phyloP scores from a whole-genome alignment of 1,284 basidiomycete species.

The Cryptococcus floricola region DNA sequence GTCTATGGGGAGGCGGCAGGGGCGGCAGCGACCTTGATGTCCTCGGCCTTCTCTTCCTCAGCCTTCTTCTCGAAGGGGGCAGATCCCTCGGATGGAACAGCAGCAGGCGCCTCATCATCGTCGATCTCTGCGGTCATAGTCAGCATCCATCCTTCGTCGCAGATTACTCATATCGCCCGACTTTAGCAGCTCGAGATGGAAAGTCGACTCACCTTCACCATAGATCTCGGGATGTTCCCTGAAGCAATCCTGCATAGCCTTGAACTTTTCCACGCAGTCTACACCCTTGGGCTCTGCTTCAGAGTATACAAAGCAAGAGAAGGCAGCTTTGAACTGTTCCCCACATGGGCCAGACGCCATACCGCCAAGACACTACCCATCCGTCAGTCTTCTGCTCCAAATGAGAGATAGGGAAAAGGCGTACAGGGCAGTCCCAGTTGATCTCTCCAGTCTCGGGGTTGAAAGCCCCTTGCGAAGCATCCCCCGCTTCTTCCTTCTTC shows the following conservation, averaged over 20 bases:
- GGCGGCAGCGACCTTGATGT: not conserved
- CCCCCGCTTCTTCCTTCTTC: constrained; percentile 20
- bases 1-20: not conserved
- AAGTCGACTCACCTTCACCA: constrained; percentile 66
- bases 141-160: not conserved
- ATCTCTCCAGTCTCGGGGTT: constrained; percentile 96
- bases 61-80: not conserved
- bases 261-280: constrained; percentile 97
- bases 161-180: not conserved
- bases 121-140: constrained; percentile 31
- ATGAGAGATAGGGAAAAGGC: constrained; percentile 10
- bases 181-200: not conserved
- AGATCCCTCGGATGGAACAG: not conserved
- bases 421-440: constrained; percentile 88
- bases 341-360: constrained; percentile 99
- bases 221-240: constrained; percentile 92
- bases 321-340: constrained; percentile 87
- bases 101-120: constrained; percentile 30
- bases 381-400: not conserved
- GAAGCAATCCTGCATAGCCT: constrained; percentile 98
- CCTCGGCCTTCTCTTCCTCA: not conserved
- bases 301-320: constrained; percentile 94
- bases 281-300: constrained; percentile 96
- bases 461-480: constrained; percentile 52
- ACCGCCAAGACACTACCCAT: constrained; percentile 73